These are phyloP conservation scores for Seiridium unicorne DNA, from an alignment of 2,329 filamentous ascomycete species.

Conservation along the genomic window DNA sequence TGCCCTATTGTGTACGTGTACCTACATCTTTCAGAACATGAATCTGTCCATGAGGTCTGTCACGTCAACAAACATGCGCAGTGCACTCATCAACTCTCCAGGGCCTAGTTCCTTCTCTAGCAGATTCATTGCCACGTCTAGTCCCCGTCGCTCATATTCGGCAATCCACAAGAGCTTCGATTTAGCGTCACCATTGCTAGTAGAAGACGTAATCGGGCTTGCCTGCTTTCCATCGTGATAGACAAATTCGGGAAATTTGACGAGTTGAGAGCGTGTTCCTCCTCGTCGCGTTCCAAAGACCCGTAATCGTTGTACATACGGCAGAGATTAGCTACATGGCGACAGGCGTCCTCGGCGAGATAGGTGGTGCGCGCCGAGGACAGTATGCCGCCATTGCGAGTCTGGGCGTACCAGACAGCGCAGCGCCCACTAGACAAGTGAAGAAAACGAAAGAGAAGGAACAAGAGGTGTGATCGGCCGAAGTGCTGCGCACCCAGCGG, in stretches of 20 bases:
- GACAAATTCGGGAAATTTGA: conserved; percentile 30
- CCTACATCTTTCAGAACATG: too few species aligned
- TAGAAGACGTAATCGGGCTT: conserved; percentile 5
- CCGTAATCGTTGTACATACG: conserved; percentile 34
- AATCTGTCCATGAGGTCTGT: too few species aligned
- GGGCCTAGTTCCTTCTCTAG: conserved; percentile 14
- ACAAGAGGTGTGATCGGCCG: conserved; percentile 13
- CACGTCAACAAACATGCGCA: too few species aligned
- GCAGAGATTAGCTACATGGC: conserved; percentile 25
- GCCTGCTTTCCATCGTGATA: conserved; percentile 5
- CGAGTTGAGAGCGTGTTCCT: conserved; percentile 30
- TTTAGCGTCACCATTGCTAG: too few species aligned
- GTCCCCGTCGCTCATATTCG: conserved; percentile 24
- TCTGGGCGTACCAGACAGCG: not conserved
- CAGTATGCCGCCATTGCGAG: not conserved
- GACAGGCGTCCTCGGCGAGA: conserved; percentile 2
- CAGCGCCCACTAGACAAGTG: conserved; percentile 3
- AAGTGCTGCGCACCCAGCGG: conserved; percentile 13
- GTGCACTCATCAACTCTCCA: conserved; percentile 6
- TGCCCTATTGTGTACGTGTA: too few species aligned
- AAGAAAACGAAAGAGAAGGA: conserved; percentile 12
- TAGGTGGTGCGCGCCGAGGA: not conserved
- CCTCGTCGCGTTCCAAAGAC: conserved; percentile 23
- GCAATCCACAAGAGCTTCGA: conserved; percentile 18
- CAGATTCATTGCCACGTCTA: conserved; percentile 13